Percentiles rank a stretch among this genome's conserved stretches.
Evolutionary conservation across 306 rosid genomes (phyloP).

Genomic region (Cucumis hystrix): DNA sequence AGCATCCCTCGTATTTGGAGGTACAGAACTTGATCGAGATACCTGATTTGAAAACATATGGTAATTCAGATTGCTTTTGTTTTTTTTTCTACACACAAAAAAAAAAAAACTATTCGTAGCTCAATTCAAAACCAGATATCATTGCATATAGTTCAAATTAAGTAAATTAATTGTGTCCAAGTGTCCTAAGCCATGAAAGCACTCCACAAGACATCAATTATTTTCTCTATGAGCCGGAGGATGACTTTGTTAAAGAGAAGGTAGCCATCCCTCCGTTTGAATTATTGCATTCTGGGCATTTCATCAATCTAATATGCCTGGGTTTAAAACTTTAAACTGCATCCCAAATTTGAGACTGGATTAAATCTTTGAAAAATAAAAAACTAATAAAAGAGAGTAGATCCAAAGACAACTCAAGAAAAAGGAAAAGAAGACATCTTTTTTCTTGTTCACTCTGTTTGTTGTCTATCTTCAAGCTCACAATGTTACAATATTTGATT

Average conservation of each 20-base stretch:
- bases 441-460: neutral
- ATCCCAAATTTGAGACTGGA: neutral
- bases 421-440: neutral
- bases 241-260: neutral
- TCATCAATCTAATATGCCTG: neutral
- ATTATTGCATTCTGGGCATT: neutral
- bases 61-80: constrained; percentile 4
- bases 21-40: constrained; percentile 91
- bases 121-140: neutral
- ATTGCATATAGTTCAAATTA: neutral
- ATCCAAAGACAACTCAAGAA: too few species aligned
- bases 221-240: neutral
- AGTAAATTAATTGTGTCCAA: neutral
- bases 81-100: neutral
- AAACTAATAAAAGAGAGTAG: neutral
- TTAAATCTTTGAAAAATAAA: neutral
- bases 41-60: constrained; percentile 33
- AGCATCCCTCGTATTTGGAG: constrained; percentile 90
- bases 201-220: neutral
- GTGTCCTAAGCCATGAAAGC: neutral
- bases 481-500: neutral
- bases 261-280: neutral
- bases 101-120: neutral
- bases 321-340: neutral
- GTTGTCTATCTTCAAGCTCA: neutral